phyloP scores from a whole-genome alignment of 139 green algal genomes.

The Chlorella vulgaris region DNA sequence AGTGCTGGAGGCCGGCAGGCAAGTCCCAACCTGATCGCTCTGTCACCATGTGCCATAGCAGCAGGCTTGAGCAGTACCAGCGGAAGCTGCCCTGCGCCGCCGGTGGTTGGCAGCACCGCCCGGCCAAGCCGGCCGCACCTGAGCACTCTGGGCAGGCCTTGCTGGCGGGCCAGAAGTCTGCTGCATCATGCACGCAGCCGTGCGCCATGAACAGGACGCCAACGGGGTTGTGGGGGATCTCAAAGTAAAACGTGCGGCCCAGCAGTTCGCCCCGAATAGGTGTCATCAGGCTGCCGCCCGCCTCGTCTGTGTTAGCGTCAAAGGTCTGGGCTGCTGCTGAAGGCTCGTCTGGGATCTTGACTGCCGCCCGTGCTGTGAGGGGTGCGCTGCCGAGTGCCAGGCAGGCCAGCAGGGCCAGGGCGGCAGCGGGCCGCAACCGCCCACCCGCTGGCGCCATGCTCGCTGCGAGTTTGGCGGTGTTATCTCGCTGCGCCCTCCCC shows the following conservation, averaged over 20 bases:
- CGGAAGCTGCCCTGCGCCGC: too few species aligned
- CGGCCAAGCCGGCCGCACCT: background rate
- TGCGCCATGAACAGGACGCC: constrained; percentile 28
- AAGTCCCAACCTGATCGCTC: too few species aligned
- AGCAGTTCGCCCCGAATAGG: background rate
- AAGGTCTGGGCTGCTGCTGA: background rate
- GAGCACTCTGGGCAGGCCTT: constrained; percentile 15
- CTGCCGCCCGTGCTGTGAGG: background rate
- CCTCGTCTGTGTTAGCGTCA: background rate
- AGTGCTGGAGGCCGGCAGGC: too few species aligned
- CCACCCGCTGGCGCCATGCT: too few species aligned
- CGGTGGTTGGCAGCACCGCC: too few species aligned
- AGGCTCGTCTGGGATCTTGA: background rate
- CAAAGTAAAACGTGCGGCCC: background rate
- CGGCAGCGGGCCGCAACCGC: too few species aligned
- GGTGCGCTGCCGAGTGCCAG: too few species aligned
- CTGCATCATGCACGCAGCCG: constrained; percentile 25
- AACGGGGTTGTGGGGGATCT: constrained; percentile 16
- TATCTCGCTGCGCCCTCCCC: too few species aligned
- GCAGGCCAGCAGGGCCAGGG: too few species aligned
- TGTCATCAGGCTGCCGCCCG: background rate
- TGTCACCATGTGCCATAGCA: too few species aligned
- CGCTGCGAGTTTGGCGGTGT: too few species aligned
- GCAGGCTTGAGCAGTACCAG: too few species aligned
- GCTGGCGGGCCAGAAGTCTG: constrained; percentile 26